These are phyloP conservation scores for Conringia planisiliqua DNA, from an alignment of 345 rosid genomes.

Conservation along the genomic window DNA sequence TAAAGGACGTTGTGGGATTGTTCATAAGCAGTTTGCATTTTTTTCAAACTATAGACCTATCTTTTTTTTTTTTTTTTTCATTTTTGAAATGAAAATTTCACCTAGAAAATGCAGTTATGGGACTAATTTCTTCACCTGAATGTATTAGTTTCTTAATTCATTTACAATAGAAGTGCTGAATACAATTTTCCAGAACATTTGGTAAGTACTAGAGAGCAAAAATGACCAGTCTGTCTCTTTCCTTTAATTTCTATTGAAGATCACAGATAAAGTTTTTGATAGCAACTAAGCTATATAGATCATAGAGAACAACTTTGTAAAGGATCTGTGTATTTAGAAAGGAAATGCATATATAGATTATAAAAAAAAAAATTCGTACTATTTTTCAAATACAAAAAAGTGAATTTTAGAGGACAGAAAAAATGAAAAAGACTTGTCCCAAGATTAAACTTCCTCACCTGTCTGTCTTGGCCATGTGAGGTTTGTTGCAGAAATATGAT, in stretches of 20 bases:
- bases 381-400: not conserved
- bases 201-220: not conserved
- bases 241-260: not conserved
- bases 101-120: not conserved
- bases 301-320: not conserved
- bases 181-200: not conserved
- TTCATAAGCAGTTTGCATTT: not conserved
- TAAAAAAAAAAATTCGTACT: not conserved
- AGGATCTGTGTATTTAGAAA: not conserved
- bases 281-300: not conserved
- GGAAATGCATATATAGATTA: not conserved
- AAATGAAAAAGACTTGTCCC: slow-evolving; percentile 9
- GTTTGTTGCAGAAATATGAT: slow-evolving; percentile 12
- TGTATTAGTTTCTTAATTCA: not conserved
- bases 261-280: not conserved
- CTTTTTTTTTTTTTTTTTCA: not conserved
- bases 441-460: not conserved
- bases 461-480: slow-evolving; percentile 26
- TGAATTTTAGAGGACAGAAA: not conserved
- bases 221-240: not conserved
- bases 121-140: not conserved
- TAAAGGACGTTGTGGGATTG: slow-evolving; percentile 1
- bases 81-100: not conserved
- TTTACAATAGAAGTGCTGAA: not conserved
- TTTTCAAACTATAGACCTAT: not conserved